Evolutionary conservation across 768 basidiomycete species (phyloP), one percentile per base, ranked within the genome.

Genomic region (Cyclocybe cylindracea): DNA sequence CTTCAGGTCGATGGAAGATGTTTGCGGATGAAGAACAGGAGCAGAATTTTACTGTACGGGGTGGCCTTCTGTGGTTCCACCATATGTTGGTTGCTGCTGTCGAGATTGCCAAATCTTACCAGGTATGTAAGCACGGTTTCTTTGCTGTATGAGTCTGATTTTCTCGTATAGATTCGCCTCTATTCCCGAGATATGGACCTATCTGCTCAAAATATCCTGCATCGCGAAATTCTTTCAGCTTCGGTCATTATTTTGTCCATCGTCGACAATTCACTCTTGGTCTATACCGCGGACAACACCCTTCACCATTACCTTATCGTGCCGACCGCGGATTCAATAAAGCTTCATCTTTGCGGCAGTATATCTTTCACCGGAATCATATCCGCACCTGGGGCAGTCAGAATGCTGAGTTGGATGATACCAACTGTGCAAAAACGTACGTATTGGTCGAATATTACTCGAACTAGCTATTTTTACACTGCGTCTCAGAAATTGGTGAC

Each of bases 381-480:
- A 43, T 81, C 85, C 10, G 80, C 83, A 7, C 94, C 97, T 5
- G 82, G 77, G 33, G 82, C 91, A 10, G 95, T 99, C 2, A 76
- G 94, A 54, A 89, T 89, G 58, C 71, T 98, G 64, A 97, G 95
- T 68, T 99, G 97, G 97, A 89, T 98, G 85, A 90, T 99, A 50
- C 96, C 97, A 0, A 76, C 78, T 51, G 84, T 88, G 8, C 96
- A 98, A 67, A 98, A 95, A 69, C 87, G 97, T 96, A 65, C 59
- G 87, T 75, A 11, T 10, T 19, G 16, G 13, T 38, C 31, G 37
- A 10, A 36, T 18, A 16, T 4, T 41, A 47, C 54, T 37, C 36
- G 24, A 1, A 32, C 46, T 14, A 39, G 39, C 55, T 43, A 48
- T 50, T 37, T 46, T 54, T 46, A 49, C 44, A 45, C 43, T 48